phyloP scores from a whole-genome alignment of 2,329 filamentous ascomycete genomes.

The Aspergillus sergii region DNA sequence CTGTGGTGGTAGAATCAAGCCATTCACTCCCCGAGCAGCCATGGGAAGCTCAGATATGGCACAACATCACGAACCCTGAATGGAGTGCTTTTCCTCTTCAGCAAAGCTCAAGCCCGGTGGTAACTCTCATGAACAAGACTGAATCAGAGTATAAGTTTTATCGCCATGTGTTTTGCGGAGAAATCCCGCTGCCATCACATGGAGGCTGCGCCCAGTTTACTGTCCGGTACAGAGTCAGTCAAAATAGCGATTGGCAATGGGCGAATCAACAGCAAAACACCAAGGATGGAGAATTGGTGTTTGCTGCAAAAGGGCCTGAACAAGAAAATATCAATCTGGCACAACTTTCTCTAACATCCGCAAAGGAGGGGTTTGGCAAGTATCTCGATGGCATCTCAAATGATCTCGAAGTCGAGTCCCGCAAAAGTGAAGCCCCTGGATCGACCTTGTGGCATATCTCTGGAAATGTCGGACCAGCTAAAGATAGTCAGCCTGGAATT shows the following conservation, averaged over 20 bases:
- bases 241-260: conserved; percentile 47
- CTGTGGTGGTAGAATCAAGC: conserved; percentile 69
- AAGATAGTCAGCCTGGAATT: conserved; percentile 58
- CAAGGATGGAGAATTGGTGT: conserved; percentile 47
- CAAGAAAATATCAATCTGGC: conserved; percentile 11
- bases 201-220: conserved; percentile 44
- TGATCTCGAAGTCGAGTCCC: conserved; percentile 36
- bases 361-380: conserved; percentile 25
- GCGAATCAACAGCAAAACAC: conserved; percentile 44
- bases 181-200: conserved; percentile 30
- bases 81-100: conserved; percentile 63
- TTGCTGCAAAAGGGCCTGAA: conserved; percentile 28
- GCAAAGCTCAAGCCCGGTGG: conserved; percentile 28
- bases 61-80: conserved; percentile 61
- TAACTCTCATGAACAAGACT: conserved; percentile 31
- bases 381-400: conserved; percentile 40
- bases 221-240: conserved; percentile 44
- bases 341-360: conserved; percentile 1
- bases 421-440: conserved; percentile 44
- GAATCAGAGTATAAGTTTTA: conserved; percentile 26
- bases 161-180: conserved; percentile 38
- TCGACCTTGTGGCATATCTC: conserved; percentile 53
- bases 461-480: conserved; percentile 58
- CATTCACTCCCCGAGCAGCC: conserved; percentile 54
- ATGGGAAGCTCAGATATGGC: conserved; percentile 79